phyloP scores from a whole-genome alignment of 2,329 filamentous ascomycete species.

The Exutisphaerella laricina region DNA sequence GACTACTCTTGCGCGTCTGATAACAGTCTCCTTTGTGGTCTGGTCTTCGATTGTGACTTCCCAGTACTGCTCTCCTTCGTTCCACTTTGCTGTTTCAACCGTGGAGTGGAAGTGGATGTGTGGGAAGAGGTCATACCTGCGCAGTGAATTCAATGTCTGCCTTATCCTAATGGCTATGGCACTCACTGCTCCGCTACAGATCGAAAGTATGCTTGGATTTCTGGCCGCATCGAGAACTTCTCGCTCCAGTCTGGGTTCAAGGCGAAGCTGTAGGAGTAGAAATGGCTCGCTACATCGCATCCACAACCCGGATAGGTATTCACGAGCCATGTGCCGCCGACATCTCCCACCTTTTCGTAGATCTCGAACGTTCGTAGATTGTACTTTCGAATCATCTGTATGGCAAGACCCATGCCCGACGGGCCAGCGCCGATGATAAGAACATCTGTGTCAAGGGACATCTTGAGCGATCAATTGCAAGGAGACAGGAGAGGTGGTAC shows the following conservation, averaged over 20 bases:
- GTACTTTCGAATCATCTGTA: conserved; percentile 41
- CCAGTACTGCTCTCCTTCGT: conserved; percentile 24
- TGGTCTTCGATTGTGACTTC: conserved; percentile 24
- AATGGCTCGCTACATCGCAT: conserved; percentile 34
- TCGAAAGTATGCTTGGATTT: conserved; percentile 29
- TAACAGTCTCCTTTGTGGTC: conserved; percentile 19
- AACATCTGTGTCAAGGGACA: conserved; percentile 42
- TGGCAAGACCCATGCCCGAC: conserved; percentile 43
- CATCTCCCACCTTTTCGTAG: conserved; percentile 40
- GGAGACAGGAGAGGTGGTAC: background rate
- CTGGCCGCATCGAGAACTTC: conserved; percentile 26
- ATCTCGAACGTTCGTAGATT: conserved; percentile 39
- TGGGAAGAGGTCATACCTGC: conserved; percentile 21
- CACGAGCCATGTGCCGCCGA: conserved; percentile 35
- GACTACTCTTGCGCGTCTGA: conserved; percentile 22
- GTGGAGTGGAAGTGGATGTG: conserved; percentile 24
- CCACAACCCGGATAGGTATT: conserved; percentile 36
- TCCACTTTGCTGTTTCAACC: conserved; percentile 27
- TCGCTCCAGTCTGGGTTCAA: conserved; percentile 31
- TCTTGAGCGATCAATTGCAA: conserved; percentile 2
- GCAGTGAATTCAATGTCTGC: too few relatives aligned
- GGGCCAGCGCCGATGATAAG: conserved; percentile 49
- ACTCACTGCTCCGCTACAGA: conserved; percentile 18
- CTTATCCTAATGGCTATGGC: too few relatives aligned
- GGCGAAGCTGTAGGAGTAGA: conserved; percentile 32